phyloP scores from a whole-genome alignment of 2,329 filamentous ascomycete genomes.

The Xylaria sp. region DNA sequence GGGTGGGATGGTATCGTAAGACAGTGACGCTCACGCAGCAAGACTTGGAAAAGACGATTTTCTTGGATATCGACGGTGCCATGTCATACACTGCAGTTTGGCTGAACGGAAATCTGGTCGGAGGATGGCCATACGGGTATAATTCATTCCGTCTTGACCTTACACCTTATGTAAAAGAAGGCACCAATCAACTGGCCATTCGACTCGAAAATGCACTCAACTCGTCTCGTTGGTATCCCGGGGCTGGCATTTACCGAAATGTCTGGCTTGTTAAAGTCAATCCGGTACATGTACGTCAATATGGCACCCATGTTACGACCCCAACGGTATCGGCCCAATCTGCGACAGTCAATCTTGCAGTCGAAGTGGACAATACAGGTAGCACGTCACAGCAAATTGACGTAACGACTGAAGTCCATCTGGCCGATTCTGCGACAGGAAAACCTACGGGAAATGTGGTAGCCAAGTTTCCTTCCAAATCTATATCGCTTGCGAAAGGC shows the following conservation, averaged over 20 bases:
- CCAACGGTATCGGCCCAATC: constrained; percentile 55
- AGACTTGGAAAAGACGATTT: constrained; percentile 40
- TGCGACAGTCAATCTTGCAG: constrained; percentile 56
- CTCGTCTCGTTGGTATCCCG: constrained; percentile 65
- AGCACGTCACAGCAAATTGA: constrained; percentile 48
- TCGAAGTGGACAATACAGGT: constrained; percentile 59
- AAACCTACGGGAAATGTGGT: constrained; percentile 46
- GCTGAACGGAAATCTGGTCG: constrained; percentile 61
- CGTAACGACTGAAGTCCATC: constrained; percentile 55
- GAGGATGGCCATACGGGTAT: constrained; percentile 64
- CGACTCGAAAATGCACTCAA: constrained; percentile 61
- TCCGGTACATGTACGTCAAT: constrained; percentile 59
- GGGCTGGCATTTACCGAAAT: constrained; percentile 64
- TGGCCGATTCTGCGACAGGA: constrained; percentile 50
- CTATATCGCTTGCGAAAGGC: constrained; percentile 45
- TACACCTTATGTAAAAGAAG: constrained; percentile 54
- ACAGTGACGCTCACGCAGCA: constrained; percentile 45
- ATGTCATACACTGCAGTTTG: constrained; percentile 64
- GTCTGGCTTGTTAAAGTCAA: constrained; percentile 63
- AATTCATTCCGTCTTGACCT: constrained; percentile 63
- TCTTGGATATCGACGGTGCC: constrained; percentile 57
- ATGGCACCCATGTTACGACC: constrained; percentile 61
- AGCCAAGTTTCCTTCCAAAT: constrained; percentile 51
- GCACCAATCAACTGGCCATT: constrained; percentile 59
- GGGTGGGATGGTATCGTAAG: constrained; percentile 62